A percentile compares a stretch with the other conserved stretches of the same genome.
phyloP scores from a whole-genome alignment of 1,284 basidiomycete species.

The Cronartium quercuum region DNA sequence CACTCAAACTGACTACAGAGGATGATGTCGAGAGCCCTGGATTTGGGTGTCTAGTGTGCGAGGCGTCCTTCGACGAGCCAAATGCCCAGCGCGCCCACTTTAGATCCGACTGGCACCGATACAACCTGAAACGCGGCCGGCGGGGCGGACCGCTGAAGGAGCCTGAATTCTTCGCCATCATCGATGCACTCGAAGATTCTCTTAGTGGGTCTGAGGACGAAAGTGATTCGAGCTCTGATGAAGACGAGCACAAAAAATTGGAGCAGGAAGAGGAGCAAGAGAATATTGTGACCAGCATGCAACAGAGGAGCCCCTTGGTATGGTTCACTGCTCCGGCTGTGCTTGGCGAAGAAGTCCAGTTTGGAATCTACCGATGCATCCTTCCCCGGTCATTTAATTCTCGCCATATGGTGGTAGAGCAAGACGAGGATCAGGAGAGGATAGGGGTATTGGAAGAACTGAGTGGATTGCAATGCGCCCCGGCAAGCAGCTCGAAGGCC shows the following conservation, averaged over 20 bases:
- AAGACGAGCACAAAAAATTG: background rate
- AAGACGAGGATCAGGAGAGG: background rate
- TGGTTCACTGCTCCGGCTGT: constrained; percentile 7
- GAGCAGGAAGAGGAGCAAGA: background rate
- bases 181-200: constrained; percentile 14
- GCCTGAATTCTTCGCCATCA: background rate
- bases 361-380: constrained; percentile 31
- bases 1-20: background rate
- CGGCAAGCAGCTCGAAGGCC: background rate
- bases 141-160: background rate
- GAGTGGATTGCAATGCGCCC: background rate
- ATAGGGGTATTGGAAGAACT: background rate
- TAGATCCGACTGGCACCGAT: constrained; percentile 94
- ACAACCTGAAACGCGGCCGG: constrained; percentile 70
- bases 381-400: constrained; percentile 9
- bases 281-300: constrained; percentile 9
- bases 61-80: constrained; percentile 64
- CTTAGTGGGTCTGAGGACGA: constrained; percentile 17
- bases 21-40: background rate
- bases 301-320: constrained; percentile 38
- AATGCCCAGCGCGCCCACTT: constrained; percentile 81
- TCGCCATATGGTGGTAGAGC: background rate
- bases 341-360: constrained; percentile 1
- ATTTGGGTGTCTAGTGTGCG: constrained; percentile 47
- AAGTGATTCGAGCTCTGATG: background rate